Conservation (phyloP, 345 rosid genomes). For the Rhodamnia rubescens region DNA sequence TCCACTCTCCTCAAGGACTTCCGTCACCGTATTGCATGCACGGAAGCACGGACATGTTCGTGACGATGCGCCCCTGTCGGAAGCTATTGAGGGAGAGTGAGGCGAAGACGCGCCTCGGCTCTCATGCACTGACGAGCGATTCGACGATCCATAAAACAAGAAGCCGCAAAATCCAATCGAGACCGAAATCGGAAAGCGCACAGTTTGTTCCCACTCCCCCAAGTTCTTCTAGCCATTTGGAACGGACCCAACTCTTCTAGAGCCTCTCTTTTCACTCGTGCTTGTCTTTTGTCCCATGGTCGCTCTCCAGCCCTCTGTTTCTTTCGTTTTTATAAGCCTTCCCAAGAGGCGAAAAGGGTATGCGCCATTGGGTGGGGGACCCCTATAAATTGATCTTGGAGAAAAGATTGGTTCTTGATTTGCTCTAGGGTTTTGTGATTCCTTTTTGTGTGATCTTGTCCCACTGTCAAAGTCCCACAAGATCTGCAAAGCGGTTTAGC, state of each 20-base stretch:
- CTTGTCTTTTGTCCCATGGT: neutral
- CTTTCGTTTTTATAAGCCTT: neutral
- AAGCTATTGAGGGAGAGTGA: constrained; percentile 38
- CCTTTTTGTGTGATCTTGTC: neutral
- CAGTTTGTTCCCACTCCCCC: constrained; percentile 19
- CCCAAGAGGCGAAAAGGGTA: neutral
- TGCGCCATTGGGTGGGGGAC: neutral
- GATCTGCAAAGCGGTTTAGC: neutral
- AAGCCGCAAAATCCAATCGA: neutral
- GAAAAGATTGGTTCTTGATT: neutral
- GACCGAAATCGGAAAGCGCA: neutral
- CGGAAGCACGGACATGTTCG: neutral
- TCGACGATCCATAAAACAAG: neutral
- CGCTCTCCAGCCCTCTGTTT: neutral
- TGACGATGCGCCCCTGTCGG: neutral
- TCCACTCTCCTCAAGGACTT: constrained; percentile 13
- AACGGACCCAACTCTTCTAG: neutral
- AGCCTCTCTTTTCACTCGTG: neutral
- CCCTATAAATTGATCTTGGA: neutral
- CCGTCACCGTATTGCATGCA: neutral
- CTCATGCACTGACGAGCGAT: neutral
- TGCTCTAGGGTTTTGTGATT: neutral
- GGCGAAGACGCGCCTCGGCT: neutral
- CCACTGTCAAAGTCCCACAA: neutral
- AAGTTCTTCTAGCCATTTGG: neutral